phyloP scores from a whole-genome alignment of 768 basidiomycete species.

The Rhodotorula paludigena region DNA sequence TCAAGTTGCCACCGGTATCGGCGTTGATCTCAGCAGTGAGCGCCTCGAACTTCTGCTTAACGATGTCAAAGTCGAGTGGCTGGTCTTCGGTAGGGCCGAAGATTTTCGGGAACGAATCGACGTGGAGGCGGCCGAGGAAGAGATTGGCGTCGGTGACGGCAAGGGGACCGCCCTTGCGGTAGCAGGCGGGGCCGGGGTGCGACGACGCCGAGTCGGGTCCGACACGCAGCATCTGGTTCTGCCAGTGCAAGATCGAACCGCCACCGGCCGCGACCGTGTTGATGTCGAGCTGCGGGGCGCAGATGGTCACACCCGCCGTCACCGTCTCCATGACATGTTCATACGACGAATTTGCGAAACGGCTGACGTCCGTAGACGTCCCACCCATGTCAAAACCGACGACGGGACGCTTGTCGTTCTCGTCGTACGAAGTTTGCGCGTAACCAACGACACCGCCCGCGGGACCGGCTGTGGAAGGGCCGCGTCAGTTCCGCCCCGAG shows the following conservation, averaged over 20 bases:
- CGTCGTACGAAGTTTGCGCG: constrained; percentile 82
- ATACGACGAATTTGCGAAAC: constrained; percentile 86
- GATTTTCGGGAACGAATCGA: constrained; percentile 88
- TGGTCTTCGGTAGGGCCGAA: constrained; percentile 87
- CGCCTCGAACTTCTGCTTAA: constrained; percentile 61
- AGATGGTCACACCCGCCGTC: constrained; percentile 86
- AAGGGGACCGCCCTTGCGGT: constrained; percentile 71
- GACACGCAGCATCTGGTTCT: constrained; percentile 84
- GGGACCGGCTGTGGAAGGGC: too few relatives aligned
- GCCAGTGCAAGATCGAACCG: constrained; percentile 79
- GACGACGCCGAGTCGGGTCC: constrained; percentile 92
- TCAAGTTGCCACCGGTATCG: constrained; percentile 50
- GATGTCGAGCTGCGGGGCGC: constrained; percentile 88
- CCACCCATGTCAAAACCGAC: constrained; percentile 69
- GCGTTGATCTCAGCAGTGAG: constrained; percentile 68
- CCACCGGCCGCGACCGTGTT: constrained; percentile 91
- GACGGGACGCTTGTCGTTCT: constrained; percentile 45
- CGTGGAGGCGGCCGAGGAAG: constrained; percentile 77
- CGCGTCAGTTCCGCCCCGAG: too few relatives aligned
- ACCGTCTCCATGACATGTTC: too few relatives aligned
- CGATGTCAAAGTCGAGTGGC: constrained; percentile 69
- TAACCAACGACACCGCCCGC: constrained; percentile 96
- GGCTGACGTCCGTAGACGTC: constrained; percentile 73
- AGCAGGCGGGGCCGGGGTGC: constrained; percentile 87
- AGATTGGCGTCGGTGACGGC: constrained; percentile 93